Conservation (phyloP, 805 yeast genomes). For the Wickerhamomyces alni region DNA sequence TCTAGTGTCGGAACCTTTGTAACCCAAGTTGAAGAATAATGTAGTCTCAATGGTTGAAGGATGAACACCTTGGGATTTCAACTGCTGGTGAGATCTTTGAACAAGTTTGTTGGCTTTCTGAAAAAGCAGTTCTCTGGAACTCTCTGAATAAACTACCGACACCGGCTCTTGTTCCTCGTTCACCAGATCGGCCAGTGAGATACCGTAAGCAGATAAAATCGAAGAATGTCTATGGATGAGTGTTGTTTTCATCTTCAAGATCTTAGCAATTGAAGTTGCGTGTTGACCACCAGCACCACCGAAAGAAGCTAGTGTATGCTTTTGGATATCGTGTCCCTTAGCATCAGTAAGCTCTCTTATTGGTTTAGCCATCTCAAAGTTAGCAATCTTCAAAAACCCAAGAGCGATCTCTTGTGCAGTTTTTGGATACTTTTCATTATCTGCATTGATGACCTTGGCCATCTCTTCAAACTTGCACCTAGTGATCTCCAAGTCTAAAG, state of each 20-base stretch:
- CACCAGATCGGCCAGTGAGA: conserved; percentile 33
- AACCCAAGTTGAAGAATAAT: conserved; percentile 37
- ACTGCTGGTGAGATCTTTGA: conserved; percentile 1
- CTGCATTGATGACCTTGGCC: conserved; percentile 30
- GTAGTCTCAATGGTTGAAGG: conserved; percentile 19
- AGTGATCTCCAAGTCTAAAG: conserved; percentile 30
- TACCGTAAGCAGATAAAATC: conserved; percentile 42
- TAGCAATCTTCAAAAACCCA: conserved; percentile 41
- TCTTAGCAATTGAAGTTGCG: conserved; percentile 36
- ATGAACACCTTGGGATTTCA: conserved; percentile 21
- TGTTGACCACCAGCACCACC: conserved; percentile 50
- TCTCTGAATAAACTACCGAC: conserved; percentile 21
- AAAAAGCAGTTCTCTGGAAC: conserved; percentile 11
- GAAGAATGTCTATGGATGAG: conserved; percentile 42
- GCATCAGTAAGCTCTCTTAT: conserved; percentile 41
- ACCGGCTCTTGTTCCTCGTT: conserved; percentile 23
- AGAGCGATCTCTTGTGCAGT: conserved; percentile 39
- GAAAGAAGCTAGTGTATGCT: conserved; percentile 39
- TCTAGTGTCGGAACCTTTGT: conserved; percentile 42
- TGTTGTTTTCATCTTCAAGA: conserved; percentile 34
- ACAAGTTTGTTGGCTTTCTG: background rate
- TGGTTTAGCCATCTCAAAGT: conserved; percentile 41
- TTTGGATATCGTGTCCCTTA: conserved; percentile 36
- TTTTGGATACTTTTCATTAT: conserved; percentile 25
- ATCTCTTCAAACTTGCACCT: conserved; percentile 30